Percentiles rank a stretch among this genome's conserved stretches.
Conservation (phyloP, 1,139 yeast species). For the Geotrichum candidum region DNA sequence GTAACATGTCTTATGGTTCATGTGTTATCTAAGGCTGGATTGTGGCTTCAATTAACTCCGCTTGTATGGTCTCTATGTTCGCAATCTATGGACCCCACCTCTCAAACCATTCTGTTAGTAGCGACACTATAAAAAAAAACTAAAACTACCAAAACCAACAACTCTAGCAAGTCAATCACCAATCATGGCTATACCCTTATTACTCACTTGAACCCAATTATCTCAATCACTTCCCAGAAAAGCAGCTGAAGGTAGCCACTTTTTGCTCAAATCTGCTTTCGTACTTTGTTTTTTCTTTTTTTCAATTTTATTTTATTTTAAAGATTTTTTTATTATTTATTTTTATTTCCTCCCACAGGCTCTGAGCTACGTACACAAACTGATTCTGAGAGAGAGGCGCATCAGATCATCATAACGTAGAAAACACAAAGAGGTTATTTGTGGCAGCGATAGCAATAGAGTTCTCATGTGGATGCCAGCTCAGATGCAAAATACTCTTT, state of each 20-base stretch:
- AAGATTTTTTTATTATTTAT: not conserved
- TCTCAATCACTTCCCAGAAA: not conserved
- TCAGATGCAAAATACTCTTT: conserved; percentile 87
- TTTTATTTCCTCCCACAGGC: not conserved
- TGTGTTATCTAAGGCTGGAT: not conserved
- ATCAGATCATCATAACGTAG: conserved; percentile 27
- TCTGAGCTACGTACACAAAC: not conserved
- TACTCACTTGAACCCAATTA: not conserved
- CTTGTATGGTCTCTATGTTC: no score
- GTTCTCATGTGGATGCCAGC: conserved; percentile 98
- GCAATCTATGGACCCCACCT: no score
- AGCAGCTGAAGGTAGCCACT: not conserved
- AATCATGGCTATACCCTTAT: no score
- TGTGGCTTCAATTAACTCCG: no score
- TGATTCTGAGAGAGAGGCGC: not conserved
- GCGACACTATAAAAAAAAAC: not conserved
- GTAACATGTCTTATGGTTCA: not conserved
- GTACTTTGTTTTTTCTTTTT: not conserved
- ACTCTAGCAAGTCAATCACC: not conserved
- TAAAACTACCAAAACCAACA: not conserved
- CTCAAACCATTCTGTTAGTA: not conserved
- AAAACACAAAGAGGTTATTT: conserved; percentile 61
- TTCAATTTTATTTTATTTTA: not conserved
- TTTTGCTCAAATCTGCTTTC: not conserved
- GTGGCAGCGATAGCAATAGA: conserved; percentile 98